Evolutionary conservation across 306 rosid species (phyloP), one percentile per base, ranked within the genome.

Genomic region (Inga leiocalycina): DNA sequence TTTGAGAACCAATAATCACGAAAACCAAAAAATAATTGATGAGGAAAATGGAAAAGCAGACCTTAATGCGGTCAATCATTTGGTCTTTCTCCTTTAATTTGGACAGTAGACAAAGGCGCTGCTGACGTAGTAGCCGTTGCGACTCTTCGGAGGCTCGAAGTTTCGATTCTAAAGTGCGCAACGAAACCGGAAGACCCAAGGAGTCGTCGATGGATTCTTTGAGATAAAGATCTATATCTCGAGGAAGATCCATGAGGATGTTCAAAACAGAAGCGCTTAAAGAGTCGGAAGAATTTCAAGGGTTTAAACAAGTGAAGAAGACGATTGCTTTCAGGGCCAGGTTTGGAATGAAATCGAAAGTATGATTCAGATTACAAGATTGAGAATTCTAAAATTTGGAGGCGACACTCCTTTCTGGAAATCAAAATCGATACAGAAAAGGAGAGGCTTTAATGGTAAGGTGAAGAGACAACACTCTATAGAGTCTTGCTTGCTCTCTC

Each of bases 71-170:
- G 43, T 92, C 91, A 76, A 92, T 87, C 35, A 88, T 48, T 74
- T 82, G 71, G 16, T 92, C 95, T 86, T 94, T 96, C 70, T 89
- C 93, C 81, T 88, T 89, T 86, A 92, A 49, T 86, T 84, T 82
- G 52, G 91, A 75, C 67, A 90, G 86, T 0, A 94, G 76, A 19
- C 49, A 65, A 14, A 84, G 85, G 77, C 79, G 84, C 69, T 84
- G 89, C 49, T 86, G 81, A 3, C 86, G 92, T 48, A 96, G 97
- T 46, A 89, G 85, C 56, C 51, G 84, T 81, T 84, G 89, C 5
- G 92, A 83, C 35, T 90, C 93, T 86, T 94, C 85, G 10, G 89
- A 87, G 82, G 89, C 88, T 10, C 83, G 93, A 85, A 94, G 95
- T 90, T 96, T 89, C 49, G 86, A 74, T 24, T 84, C 91, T 32